Conservation (phyloP, 257 asterid species). For the Misopates orontium region DNA sequence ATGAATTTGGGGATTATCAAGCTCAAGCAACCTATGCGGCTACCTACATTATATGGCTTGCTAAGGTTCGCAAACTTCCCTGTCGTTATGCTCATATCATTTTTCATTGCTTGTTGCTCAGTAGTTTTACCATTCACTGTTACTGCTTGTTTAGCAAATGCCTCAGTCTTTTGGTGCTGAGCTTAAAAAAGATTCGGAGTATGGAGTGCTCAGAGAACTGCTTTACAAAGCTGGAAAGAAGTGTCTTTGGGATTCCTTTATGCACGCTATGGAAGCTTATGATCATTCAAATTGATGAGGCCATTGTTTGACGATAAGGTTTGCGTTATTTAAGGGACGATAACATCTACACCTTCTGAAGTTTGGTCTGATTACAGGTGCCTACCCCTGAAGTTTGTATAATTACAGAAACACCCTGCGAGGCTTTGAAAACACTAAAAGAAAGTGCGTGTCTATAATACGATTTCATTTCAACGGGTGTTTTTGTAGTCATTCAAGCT, state of each 20-base stretch:
- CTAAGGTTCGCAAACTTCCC: slow-evolving; percentile 51
- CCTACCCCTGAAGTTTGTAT: too few relatives aligned
- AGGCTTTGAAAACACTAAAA: too few relatives aligned
- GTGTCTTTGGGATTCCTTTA: slow-evolving; percentile 49
- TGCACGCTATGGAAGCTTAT: too few relatives aligned
- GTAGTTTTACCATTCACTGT: background rate
- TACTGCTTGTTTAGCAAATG: slow-evolving; percentile 49
- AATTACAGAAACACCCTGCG: too few relatives aligned
- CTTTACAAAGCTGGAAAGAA: slow-evolving; percentile 47
- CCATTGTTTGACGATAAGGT: too few relatives aligned
- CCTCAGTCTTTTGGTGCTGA: slow-evolving; percentile 44
- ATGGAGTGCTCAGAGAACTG: slow-evolving; percentile 40
- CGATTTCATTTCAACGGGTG: too few relatives aligned
- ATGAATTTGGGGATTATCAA: slow-evolving; percentile 66
- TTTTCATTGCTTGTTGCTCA: background rate
- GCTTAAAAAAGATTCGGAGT: slow-evolving; percentile 42
- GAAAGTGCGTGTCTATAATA: too few relatives aligned
- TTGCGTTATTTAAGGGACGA: too few relatives aligned
- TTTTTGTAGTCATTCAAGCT: too few relatives aligned
- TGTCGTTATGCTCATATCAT: background rate
- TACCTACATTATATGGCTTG: slow-evolving; percentile 78
- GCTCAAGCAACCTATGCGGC: slow-evolving; percentile 77
- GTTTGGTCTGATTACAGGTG: too few relatives aligned
- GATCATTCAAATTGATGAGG: too few relatives aligned
- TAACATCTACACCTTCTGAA: too few relatives aligned